Conservation (phyloP, 331 rosid genomes). For the Telfairia occidentalis region DNA sequence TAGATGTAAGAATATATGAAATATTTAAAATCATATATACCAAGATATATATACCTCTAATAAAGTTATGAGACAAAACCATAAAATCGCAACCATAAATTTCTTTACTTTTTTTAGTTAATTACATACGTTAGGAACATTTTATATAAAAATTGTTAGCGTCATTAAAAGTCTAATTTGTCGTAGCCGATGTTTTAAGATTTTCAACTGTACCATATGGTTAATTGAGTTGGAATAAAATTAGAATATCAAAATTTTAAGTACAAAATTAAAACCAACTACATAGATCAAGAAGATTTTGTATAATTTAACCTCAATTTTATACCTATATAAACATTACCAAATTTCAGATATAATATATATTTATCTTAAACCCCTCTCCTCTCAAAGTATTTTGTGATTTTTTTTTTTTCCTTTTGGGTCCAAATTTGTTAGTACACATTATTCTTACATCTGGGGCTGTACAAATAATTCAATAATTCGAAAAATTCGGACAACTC, state of each 20-base stretch:
- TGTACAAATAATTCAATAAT: too few relatives aligned
- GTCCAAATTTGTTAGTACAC: neutral
- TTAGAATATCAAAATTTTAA: too few relatives aligned
- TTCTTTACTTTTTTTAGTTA: neutral
- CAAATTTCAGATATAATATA: neutral
- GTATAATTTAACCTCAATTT: too few relatives aligned
- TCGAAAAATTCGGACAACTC: too few relatives aligned
- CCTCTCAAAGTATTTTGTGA: neutral
- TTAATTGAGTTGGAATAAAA: neutral
- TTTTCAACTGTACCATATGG: too few relatives aligned
- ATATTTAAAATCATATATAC: neutral
- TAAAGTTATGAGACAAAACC: neutral
- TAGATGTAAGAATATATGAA: neutral
- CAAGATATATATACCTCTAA: neutral
- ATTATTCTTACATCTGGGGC: too few relatives aligned
- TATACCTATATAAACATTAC: too few relatives aligned
- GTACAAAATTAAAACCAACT: too few relatives aligned
- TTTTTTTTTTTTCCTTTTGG: neutral
- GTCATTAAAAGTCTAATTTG: too few relatives aligned
- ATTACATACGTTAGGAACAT: neutral
- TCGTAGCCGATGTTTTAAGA: too few relatives aligned
- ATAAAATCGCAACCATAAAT: neutral
- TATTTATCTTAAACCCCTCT: neutral
- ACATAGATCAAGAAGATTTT: neutral
- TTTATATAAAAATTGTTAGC: neutral